These are phyloP conservation scores for Wickerhamiella dianesei DNA, from an alignment of 805 yeast genomes.

Conservation along the genomic window DNA sequence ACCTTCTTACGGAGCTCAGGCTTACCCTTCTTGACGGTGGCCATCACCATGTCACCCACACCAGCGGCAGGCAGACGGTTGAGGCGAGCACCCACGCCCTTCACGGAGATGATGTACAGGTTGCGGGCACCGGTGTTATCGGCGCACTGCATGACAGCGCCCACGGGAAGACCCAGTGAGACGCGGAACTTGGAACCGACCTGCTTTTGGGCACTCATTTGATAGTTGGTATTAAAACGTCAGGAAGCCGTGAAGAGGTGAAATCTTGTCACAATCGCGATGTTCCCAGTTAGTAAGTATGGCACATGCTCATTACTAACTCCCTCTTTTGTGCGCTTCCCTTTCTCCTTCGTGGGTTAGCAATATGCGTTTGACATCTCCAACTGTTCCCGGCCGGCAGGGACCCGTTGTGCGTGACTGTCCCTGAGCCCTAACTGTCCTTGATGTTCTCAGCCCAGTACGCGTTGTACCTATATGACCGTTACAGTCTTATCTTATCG, in stretches of 20 bases:
- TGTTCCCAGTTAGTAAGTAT: neutral
- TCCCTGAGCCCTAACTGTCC: neutral
- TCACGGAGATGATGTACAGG: constrained; percentile 96
- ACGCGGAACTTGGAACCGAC: constrained; percentile 93
- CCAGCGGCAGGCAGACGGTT: constrained; percentile 99
- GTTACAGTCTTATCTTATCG: too few relatives aligned
- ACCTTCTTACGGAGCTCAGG: constrained; percentile 99
- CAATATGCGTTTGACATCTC: neutral
- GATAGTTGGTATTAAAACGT: constrained; percentile 4
- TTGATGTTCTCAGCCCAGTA: too few relatives aligned
- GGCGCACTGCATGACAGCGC: constrained; percentile 99
- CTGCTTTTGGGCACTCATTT: constrained; percentile 20
- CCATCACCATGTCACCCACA: constrained; percentile 74
- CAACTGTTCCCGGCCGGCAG: neutral
- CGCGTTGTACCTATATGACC: too few relatives aligned
- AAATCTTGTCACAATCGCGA: neutral
- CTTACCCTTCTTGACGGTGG: constrained; percentile 99
- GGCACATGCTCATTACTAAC: too few relatives aligned
- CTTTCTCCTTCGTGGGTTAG: neutral
- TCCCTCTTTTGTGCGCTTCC: too few relatives aligned
- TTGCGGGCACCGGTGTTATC: constrained; percentile 99
- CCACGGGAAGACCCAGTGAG: constrained; percentile 99
- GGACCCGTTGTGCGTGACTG: neutral
- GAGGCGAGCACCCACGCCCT: constrained; percentile 98
- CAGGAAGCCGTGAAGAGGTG: neutral